phyloP scores from a whole-genome alignment of 2,329 filamentous ascomycete genomes.

The Aspergillus sp. region DNA sequence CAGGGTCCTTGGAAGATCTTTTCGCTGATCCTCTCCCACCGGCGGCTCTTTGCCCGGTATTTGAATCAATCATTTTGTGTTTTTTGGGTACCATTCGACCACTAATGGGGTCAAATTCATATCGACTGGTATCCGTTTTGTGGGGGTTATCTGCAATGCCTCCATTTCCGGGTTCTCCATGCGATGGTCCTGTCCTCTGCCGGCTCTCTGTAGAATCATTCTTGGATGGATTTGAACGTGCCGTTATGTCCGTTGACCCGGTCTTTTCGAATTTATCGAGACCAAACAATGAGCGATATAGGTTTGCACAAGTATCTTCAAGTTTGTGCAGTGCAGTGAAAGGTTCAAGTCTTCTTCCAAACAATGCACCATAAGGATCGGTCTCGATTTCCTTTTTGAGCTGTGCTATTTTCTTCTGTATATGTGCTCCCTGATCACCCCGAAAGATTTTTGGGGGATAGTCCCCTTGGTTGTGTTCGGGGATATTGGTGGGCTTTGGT shows the following conservation, averaged over 20 bases:
- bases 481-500: background rate
- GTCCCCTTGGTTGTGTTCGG: background rate
- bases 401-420: conserved; percentile 34
- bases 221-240: background rate
- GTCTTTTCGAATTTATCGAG: conserved; percentile 5
- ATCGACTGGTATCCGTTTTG: background rate
- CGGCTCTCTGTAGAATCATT: conserved; percentile 2
- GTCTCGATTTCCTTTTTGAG: conserved; percentile 35
- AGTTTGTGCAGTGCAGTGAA: conserved; percentile 19
- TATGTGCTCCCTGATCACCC: conserved; percentile 21
- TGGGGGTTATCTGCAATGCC: background rate
- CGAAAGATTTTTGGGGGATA: conserved; percentile 13
- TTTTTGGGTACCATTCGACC: conserved; percentile 38
- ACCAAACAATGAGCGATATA: conserved; percentile 31
- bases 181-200: conserved; percentile 6
- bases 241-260: background rate
- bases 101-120: conserved; percentile 44
- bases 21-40: background rate
- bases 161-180: background rate
- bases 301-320: conserved; percentile 28
- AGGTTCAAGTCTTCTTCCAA: conserved; percentile 35
- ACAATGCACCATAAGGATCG: conserved; percentile 43
- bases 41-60: background rate
- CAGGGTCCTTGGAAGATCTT: background rate
- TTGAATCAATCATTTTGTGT: background rate